Base-by-base conservation (phyloP, 306 rosid genomes). In the Acacia acuminata region DNA sequence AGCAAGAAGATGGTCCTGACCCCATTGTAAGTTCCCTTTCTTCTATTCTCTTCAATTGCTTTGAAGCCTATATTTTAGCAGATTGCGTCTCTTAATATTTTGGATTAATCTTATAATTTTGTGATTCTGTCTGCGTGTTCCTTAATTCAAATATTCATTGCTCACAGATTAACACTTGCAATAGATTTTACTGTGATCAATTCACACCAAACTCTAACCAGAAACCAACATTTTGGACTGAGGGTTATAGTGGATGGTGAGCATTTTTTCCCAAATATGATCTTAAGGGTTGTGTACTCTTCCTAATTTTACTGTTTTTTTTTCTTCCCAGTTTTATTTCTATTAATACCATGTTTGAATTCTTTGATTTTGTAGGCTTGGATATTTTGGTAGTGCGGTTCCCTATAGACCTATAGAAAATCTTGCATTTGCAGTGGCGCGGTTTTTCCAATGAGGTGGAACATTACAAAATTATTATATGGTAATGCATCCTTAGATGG, bases 211-310 rank as follows among this genome's bases (percentile, higher is more conserved):
- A 89, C 84, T 89, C 97, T 22, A 76, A 91, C 8, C 75, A 84
- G 7, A 96, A 89, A 71, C 99, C 99, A 65, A 96, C 92, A 88
- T 85, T 96, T 73, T 96, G 98, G 98, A 96, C 99, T 10, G 99
- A 96, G 91, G 85, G 88, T 84, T 96, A 92, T 91, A 88, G 80
- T 75, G 98, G 99, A 88, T 96, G 99, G 99, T 96, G 64, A 79
- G 87, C 27, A 16, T 58, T 24, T 38, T 66, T 84, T 48, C 77
- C 45, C 75, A 63, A 25, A 38, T 38, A 38, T 38, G 42, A 38
- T 38, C 8, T 38, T 38, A 38, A 79, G 43, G 45, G 32, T 30
- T 34, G 24, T 48, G 22, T 34, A 30, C 11, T 68, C 22, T 43
- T 51, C 60, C 53, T 78, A 79, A 40, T 82, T 73, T 7, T 42